Conservation (phyloP, 2,329 filamentous ascomycete species). For the Fusarium annulatum region DNA sequence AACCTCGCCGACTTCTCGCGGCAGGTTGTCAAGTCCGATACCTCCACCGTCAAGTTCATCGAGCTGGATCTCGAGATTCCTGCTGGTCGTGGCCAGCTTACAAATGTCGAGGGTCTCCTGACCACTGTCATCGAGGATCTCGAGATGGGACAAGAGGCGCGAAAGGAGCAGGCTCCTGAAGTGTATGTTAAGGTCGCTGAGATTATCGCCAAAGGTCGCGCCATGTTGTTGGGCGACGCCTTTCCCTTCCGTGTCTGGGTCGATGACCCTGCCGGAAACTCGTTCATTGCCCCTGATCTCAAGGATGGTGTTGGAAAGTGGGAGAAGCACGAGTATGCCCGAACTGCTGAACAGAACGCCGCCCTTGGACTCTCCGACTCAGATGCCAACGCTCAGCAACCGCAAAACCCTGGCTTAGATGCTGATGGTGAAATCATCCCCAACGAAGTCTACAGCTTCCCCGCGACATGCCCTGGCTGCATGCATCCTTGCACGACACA, state of each 20-base stretch:
- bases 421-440: slow-evolving; percentile 85
- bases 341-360: slow-evolving; percentile 88
- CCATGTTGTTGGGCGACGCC: slow-evolving; percentile 80
- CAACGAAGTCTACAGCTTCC: slow-evolving; percentile 93
- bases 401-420: slow-evolving; percentile 62
- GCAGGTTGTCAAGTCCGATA: slow-evolving; percentile 93
- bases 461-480: slow-evolving; percentile 91
- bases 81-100: slow-evolving; percentile 87
- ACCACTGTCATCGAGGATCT: slow-evolving; percentile 83
- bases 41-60: slow-evolving; percentile 85
- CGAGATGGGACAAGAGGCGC: slow-evolving; percentile 81
- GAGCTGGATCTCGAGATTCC: slow-evolving; percentile 95
- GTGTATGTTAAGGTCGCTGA: slow-evolving; percentile 81
- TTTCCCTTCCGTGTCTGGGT: slow-evolving; percentile 91
- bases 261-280: slow-evolving; percentile 95
- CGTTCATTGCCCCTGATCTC: slow-evolving; percentile 91
- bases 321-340: slow-evolving; percentile 83
- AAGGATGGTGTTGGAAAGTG: slow-evolving; percentile 87
- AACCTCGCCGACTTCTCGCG: slow-evolving; percentile 79
- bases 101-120: slow-evolving; percentile 91
- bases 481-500: slow-evolving; percentile 87
- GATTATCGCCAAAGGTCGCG: slow-evolving; percentile 77
- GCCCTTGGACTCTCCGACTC: slow-evolving; percentile 80
- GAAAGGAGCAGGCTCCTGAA: slow-evolving; percentile 82
- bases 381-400: slow-evolving; percentile 65